phyloP scores from a whole-genome alignment of 108 stramenopile species.

The Ochromonas danica region DNA sequence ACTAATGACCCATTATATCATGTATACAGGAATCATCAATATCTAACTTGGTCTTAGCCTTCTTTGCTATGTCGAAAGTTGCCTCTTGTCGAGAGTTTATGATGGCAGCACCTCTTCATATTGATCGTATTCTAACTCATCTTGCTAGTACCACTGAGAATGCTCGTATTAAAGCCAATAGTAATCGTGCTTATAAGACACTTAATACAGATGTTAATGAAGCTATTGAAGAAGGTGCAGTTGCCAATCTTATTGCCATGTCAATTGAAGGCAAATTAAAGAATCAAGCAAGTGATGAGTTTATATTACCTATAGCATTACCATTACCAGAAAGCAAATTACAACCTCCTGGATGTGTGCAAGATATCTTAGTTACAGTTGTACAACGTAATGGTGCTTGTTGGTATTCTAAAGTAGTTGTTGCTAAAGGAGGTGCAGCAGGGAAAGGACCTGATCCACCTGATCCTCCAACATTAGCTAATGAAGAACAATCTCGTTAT shows the following conservation, averaged over 20 bases:
- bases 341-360: not conserved
- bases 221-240: slow-evolving; percentile 45
- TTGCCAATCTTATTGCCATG: slow-evolving; percentile 42
- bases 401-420: not conserved
- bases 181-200: slow-evolving; percentile 34
- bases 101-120: not conserved
- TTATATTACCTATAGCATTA: not conserved
- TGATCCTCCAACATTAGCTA: not conserved
- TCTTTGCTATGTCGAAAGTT: slow-evolving; percentile 23
- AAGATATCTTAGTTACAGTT: not conserved
- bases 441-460: slow-evolving; percentile 27
- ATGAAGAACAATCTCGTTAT: not conserved
- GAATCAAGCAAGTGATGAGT: slow-evolving; percentile 4
- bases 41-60: slow-evolving; percentile 2
- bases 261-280: slow-evolving; percentile 31
- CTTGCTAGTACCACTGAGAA: not conserved
- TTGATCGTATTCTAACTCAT: not conserved
- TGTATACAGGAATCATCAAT: not conserved
- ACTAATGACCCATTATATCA: not conserved
- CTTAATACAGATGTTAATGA: slow-evolving; percentile 30
- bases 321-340: not conserved
- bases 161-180: slow-evolving; percentile 11
- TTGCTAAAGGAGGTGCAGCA: slow-evolving; percentile 24
- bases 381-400: not conserved
- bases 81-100: not conserved